Percentiles rank a stretch among this genome's conserved stretches.
phyloP scores from a whole-genome alignment of 148 eudicot genomes.

The Oxyria digyna region DNA sequence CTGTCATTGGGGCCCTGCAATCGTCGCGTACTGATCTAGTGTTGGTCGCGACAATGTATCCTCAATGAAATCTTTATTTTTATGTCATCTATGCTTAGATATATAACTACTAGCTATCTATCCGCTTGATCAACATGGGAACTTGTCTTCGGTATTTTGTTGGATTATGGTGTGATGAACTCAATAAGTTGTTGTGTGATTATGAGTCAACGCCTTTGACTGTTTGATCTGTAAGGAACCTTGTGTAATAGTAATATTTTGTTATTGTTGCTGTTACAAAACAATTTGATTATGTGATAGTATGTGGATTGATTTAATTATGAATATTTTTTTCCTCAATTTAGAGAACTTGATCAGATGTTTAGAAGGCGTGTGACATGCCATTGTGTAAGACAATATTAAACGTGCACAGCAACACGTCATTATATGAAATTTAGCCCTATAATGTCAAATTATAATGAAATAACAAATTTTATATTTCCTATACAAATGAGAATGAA shows the following conservation, averaged over 20 bases:
- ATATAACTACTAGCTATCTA: background rate
- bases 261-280: background rate
- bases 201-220: background rate
- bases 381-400: background rate
- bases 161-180: background rate
- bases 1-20: slow-evolving; percentile 8
- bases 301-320: background rate
- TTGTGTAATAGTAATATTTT: no score
- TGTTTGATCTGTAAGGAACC: background rate
- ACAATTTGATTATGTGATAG: background rate
- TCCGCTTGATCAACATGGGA: background rate
- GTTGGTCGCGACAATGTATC: background rate
- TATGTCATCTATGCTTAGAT: background rate
- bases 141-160: background rate
- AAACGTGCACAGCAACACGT: no score
- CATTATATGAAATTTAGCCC: no score
- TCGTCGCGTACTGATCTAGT: background rate
- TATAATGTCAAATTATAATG: no score
- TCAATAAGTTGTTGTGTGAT: background rate
- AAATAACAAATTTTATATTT: no score
- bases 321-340: no score
- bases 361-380: background rate
- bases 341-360: background rate
- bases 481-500: no score
- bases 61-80: background rate